A percentile compares a stretch with the other conserved stretches of the same genome.
Evolutionary conservation across 805 yeast species (phyloP).

Genomic region (Kodamaea sagamina): DNA sequence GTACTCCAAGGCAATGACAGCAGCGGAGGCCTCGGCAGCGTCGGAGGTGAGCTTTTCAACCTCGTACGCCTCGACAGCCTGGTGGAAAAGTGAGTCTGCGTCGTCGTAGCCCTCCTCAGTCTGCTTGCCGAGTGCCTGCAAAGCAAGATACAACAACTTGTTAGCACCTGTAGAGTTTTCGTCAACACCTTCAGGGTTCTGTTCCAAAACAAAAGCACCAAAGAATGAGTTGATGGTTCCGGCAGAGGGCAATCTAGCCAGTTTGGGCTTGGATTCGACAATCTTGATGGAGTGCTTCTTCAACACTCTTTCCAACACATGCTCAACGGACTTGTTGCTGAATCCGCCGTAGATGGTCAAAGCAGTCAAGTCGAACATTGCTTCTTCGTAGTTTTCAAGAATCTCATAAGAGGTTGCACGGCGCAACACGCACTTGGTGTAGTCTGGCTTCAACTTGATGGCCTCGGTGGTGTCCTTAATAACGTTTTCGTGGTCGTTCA

Average conservation of each 20-base stretch:
- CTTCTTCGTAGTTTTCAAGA: constrained; percentile 73
- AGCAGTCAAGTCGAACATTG: constrained; percentile 90
- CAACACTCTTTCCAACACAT: constrained; percentile 83
- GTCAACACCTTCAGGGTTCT: constrained; percentile 48
- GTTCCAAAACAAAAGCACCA: constrained; percentile 73
- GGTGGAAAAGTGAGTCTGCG: constrained; percentile 58
- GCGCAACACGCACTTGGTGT: constrained; percentile 87
- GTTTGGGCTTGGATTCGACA: constrained; percentile 56
- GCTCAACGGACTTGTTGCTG: constrained; percentile 74
- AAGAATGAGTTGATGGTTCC: constrained; percentile 84
- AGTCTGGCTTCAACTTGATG: constrained; percentile 81
- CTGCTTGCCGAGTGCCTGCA: constrained; percentile 53
- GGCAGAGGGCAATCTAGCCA: constrained; percentile 71
- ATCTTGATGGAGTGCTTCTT: constrained; percentile 74
- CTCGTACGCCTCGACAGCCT: constrained; percentile 56
- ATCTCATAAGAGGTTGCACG: constrained; percentile 92
- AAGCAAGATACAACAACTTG: constrained; percentile 63
- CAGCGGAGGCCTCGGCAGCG: constrained; percentile 42
- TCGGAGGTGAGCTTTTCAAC: constrained; percentile 33
- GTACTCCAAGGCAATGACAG: constrained; percentile 78
- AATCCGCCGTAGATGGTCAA: constrained; percentile 84
- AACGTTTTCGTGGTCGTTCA: constrained; percentile 78
- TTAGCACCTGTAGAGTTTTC: constrained; percentile 60
- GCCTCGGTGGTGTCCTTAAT: constrained; percentile 88
- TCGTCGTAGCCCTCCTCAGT: constrained; percentile 60